These are phyloP conservation scores for Aegilops umbellulata DNA, from an alignment of 176 grass and related monocot species.

Conservation along the genomic window DNA sequence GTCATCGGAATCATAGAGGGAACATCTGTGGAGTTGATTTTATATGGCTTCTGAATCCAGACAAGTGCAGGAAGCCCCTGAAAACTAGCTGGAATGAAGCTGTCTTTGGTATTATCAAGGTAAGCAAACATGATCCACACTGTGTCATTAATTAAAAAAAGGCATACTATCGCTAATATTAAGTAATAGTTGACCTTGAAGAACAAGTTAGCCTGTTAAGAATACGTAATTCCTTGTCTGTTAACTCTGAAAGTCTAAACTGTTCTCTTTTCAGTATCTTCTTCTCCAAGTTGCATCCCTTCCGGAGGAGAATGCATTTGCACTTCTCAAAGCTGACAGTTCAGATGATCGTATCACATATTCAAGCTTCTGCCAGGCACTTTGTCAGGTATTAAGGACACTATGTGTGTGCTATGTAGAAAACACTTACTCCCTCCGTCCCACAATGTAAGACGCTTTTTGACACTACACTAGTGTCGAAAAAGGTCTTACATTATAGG, in stretches of 20 bases:
- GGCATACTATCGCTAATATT: constrained; percentile 23
- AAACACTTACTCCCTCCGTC: background rate
- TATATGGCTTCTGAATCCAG: constrained; percentile 95
- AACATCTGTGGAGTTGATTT: constrained; percentile 96
- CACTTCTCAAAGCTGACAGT: constrained; percentile 72
- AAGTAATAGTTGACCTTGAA: constrained; percentile 39
- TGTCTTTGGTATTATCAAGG: constrained; percentile 90
- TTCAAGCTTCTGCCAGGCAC: constrained; percentile 71
- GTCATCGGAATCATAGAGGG: constrained; percentile 91
- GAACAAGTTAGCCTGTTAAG: constrained; percentile 26
- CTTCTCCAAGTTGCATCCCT: constrained; percentile 56
- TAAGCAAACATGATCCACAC: constrained; percentile 39
- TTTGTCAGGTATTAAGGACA: constrained; percentile 59
- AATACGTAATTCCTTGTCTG: constrained; percentile 4
- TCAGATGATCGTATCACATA: constrained; percentile 72
- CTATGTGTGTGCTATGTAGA: background rate
- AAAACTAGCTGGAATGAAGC: constrained; percentile 97
- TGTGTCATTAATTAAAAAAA: constrained; percentile 10
- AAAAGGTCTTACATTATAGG: too few species aligned
- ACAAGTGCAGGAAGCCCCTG: constrained; percentile 66
- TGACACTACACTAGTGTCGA: too few species aligned
- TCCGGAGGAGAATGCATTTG: constrained; percentile 80
- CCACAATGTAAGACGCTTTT: too few species aligned
- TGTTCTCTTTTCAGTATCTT: constrained; percentile 53
- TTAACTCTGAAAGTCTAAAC: constrained; percentile 25